phyloP scores from a whole-genome alignment of 768 basidiomycete genomes.

The Agrocybe chaxingu region DNA sequence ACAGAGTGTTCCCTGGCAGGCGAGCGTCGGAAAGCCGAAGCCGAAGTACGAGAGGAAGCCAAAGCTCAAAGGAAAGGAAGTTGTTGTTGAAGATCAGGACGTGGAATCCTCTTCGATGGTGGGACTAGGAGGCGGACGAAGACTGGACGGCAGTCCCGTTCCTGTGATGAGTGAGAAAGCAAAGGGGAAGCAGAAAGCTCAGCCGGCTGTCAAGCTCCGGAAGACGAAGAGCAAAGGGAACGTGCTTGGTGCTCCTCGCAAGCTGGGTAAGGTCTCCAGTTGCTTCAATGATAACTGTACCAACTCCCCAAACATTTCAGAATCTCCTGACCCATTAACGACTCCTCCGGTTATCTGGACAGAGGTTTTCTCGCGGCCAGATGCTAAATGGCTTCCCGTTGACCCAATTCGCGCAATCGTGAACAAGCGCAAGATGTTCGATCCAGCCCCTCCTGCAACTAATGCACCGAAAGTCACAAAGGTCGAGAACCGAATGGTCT shows the following conservation, averaged over 20 bases:
- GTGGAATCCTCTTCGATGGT: conserved; percentile 25
- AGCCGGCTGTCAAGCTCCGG: conserved; percentile 55
- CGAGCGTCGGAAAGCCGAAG: conserved; percentile 34
- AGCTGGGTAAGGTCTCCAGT: conserved; percentile 14
- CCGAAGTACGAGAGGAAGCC: conserved; percentile 31
- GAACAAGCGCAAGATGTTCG: conserved; percentile 78
- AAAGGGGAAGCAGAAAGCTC: conserved; percentile 57
- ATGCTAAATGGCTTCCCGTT: conserved; percentile 88
- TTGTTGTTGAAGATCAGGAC: conserved; percentile 22
- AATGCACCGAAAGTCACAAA: conserved; percentile 23
- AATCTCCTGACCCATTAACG: conserved; percentile 48
- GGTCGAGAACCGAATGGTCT: conserved; percentile 81
- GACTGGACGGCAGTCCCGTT: conserved; percentile 34
- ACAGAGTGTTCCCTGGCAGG: conserved; percentile 91
- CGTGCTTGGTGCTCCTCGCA: conserved; percentile 31
- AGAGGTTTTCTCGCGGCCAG: conserved; percentile 92
- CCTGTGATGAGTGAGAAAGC: conserved; percentile 41
- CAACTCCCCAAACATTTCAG: conserved; percentile 16
- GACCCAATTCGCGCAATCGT: conserved; percentile 83
- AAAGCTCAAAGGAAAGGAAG: conserved; percentile 33
- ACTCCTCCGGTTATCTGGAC: conserved; percentile 94
- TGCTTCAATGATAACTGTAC: background rate
- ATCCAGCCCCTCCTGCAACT: conserved; percentile 47
- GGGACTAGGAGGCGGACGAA: conserved; percentile 33
- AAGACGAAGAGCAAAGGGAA: conserved; percentile 51